A percentile compares a stretch with the other conserved stretches of the same genome.
Conservation (phyloP, 2,329 filamentous ascomycete genomes). For the Xylariaceae sp. region DNA sequence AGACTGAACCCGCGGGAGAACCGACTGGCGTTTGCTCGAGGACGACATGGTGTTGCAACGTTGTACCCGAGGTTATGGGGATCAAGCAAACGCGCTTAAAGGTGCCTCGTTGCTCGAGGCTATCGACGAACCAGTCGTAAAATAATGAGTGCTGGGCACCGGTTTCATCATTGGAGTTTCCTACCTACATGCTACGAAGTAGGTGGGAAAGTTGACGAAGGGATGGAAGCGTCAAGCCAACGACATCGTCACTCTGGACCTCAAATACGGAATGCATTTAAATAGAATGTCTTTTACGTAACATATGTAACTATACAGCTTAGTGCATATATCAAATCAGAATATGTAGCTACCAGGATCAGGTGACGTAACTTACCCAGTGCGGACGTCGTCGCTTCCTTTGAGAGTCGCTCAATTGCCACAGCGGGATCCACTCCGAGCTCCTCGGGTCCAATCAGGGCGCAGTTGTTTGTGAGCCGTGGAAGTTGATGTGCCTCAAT, state of each 20-base stretch:
- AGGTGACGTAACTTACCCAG: not conserved
- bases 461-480: constrained; percentile 24
- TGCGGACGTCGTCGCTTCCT: not conserved
- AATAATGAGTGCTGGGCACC: too few relatives aligned
- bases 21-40: constrained; percentile 51
- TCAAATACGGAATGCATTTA: too few relatives aligned
- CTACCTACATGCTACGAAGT: too few relatives aligned
- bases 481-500: constrained; percentile 31
- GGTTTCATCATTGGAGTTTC: too few relatives aligned
- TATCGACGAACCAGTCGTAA: not conserved
- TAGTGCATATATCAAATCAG: not conserved
- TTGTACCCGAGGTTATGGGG: not conserved
- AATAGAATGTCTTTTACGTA: not conserved
- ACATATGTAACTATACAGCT: not conserved
- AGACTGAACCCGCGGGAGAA: constrained; percentile 48
- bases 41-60: constrained; percentile 35
- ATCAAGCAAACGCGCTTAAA: constrained; percentile 11
- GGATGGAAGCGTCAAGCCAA: not conserved
- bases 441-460: constrained; percentile 23
- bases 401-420: not conserved
- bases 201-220: not conserved
- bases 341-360: not conserved
- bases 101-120: constrained; percentile 2
- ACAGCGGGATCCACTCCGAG: constrained; percentile 18
- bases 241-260: too few relatives aligned